Evolutionary conservation across 768 basidiomycete species (phyloP), one percentile per base, ranked within the genome.

Genomic region (Peribolospora kevripleyi): DNA sequence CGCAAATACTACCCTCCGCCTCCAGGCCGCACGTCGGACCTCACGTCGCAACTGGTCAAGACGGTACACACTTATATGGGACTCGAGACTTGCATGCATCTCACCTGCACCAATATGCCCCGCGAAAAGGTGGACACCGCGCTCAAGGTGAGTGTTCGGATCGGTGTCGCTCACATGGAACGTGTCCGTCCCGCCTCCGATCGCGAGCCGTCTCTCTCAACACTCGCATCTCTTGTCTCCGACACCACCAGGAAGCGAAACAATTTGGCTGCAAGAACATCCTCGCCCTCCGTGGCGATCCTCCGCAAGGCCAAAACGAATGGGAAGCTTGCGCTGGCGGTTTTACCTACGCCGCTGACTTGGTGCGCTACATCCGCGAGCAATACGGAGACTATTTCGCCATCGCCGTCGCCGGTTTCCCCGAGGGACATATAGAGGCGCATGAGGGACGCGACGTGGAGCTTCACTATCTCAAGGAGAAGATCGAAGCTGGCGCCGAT

Each of bases 51-150:
- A 61, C 76, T 98, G 6, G 91, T 88, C 25, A 68, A 85, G 56
- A 77, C 79, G 1, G 84, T 87, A 65, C 69, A 71, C 13, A 48
- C 55, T 6, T 76, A 80, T 55, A 57, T 98, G 66, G 93, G 90
- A 0, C 75, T 97, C 39, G 93, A 97, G 70, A 97, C 91, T 36
- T 95, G 88, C 71, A 97, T 98, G 93, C 93, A 98, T 70, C 69
- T 98, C 59, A 97, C 91, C 50, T 98, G 93, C 67, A 97, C 93
- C 54, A 93, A 91, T 70, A 97, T 98, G 91, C 88, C 88, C 7
- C 74, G 74, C 63, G 82, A 84, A 67, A 95, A 93, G 68, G 84
- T 98, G 39, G 87, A 95, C 70, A 77, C 81, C 61, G 91, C 93
- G 41, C 70, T 98, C 50, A 70, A 72, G 85, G 75, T 74, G 58